A percentile compares a stretch with the other conserved stretches of the same genome.
Conservation (phyloP, 805 yeast species). For the Metschnikowia orientalis region DNA sequence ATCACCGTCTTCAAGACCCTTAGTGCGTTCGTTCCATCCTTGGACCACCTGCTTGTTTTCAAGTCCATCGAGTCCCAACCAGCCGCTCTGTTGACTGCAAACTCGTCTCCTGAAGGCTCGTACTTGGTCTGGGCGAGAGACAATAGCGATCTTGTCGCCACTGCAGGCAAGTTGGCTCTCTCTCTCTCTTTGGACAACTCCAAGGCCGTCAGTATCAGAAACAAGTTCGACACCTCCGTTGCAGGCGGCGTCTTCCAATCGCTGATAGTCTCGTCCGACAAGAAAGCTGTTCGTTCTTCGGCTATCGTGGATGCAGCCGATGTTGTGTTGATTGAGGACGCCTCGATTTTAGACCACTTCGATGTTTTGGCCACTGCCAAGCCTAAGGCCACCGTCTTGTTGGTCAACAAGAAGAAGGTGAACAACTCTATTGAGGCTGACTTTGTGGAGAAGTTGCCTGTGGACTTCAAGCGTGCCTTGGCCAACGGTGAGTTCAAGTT, state of each 20-base stretch:
- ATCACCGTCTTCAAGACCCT: constrained; percentile 48
- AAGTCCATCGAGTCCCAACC: constrained; percentile 14
- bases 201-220: constrained; percentile 50
- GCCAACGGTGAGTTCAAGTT: constrained; percentile 52
- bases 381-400: constrained; percentile 48
- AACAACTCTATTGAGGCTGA: constrained; percentile 42
- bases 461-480: constrained; percentile 46
- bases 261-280: constrained; percentile 42
- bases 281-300: constrained; percentile 6
- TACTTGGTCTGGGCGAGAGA: constrained; percentile 68
- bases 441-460: constrained; percentile 50
- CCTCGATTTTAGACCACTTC: constrained; percentile 48
- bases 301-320: constrained; percentile 53
- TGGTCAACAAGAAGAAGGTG: constrained; percentile 36
- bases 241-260: constrained; percentile 76
- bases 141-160: constrained; percentile 48
- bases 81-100: constrained; percentile 26
- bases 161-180: constrained; percentile 64
- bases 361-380: constrained; percentile 61
- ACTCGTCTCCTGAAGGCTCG: constrained; percentile 41
- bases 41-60: constrained; percentile 28
- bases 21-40: constrained; percentile 33
- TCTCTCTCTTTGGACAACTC: constrained; percentile 61
- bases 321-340: constrained; percentile 59
- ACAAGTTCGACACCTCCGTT: constrained; percentile 65